A percentile compares a stretch with the other conserved stretches of the same genome.
phyloP scores from a whole-genome alignment of 257 asterid species.

The Catharanthus roseus region DNA sequence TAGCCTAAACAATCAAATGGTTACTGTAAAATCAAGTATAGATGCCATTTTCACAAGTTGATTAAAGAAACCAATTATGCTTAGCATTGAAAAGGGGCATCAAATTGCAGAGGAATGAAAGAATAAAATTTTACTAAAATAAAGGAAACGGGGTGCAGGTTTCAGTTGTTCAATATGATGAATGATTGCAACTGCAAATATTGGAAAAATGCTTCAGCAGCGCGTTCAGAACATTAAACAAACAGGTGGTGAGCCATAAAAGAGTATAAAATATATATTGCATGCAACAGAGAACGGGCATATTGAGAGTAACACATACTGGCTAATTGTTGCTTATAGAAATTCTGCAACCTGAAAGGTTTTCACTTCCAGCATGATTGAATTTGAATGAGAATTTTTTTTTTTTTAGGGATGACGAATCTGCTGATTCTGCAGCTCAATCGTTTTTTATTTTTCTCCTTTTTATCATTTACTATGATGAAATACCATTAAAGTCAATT shows the following conservation, averaged over 20 bases:
- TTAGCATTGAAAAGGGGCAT: not conserved
- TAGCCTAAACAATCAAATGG: not conserved
- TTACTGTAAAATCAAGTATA: not conserved
- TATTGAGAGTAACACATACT: not conserved
- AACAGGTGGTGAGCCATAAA: slow-evolving; percentile 11
- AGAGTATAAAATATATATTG: not conserved
- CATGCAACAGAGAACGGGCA: not conserved
- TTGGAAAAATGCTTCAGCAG: not conserved
- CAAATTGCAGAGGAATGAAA: slow-evolving; percentile 6
- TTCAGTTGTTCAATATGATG: slow-evolving; percentile 8
- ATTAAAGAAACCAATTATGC: not conserved
- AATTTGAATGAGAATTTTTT: not conserved
- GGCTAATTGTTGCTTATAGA: not conserved
- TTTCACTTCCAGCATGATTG: not conserved
- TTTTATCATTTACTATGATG: no score
- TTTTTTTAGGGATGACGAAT: not conserved
- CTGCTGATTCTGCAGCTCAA: not conserved
- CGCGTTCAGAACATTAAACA: slow-evolving; percentile 4
- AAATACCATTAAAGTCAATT: no score
- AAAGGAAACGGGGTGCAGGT: slow-evolving; percentile 7
- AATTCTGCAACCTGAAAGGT: not conserved
- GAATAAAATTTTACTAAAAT: not conserved
- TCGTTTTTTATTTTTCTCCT: not conserved
- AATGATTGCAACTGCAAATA: slow-evolving; percentile 3
- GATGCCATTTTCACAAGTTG: slow-evolving; percentile 1